Conservation (phyloP, 345 rosid genomes). For the Heritiera fomes region DNA sequence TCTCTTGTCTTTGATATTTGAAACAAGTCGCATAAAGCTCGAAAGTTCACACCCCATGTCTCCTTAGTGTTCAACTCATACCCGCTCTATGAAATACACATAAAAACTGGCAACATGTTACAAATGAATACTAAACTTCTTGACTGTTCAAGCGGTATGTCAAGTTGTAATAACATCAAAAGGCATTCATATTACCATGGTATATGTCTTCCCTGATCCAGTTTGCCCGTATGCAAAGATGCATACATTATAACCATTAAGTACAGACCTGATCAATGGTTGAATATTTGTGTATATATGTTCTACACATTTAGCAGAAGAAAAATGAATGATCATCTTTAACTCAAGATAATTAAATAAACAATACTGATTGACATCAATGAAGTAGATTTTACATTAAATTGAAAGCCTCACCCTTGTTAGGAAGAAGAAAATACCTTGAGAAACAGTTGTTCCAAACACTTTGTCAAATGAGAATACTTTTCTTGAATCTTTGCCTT, state of each 20-base stretch:
- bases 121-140: not conserved
- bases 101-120: not conserved
- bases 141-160: too few relatives aligned
- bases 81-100: slow-evolving; percentile 58
- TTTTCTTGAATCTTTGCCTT: slow-evolving; percentile 81
- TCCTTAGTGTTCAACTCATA: slow-evolving; percentile 69
- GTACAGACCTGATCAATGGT: slow-evolving; percentile 79
- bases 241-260: slow-evolving; percentile 91
- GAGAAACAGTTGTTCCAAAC: slow-evolving; percentile 65
- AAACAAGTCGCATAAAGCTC: slow-evolving; percentile 87
- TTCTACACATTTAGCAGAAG: slow-evolving; percentile 38
- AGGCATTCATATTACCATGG: slow-evolving; percentile 59
- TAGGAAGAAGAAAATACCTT: slow-evolving; percentile 50
- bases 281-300: slow-evolving; percentile 78
- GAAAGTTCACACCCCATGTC: slow-evolving; percentile 93
- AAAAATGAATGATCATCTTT: not conserved
- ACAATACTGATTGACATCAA: not conserved
- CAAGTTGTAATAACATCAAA: not conserved
- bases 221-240: slow-evolving; percentile 98
- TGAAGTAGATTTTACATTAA: not conserved
- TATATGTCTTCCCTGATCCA: slow-evolving; percentile 96
- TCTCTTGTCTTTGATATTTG: slow-evolving; percentile 66
- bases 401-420: not conserved
- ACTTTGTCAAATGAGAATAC: slow-evolving; percentile 84
- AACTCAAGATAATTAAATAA: not conserved